phyloP scores from a whole-genome alignment of 805 yeast genomes.

The Yamadazyma laniorum region DNA sequence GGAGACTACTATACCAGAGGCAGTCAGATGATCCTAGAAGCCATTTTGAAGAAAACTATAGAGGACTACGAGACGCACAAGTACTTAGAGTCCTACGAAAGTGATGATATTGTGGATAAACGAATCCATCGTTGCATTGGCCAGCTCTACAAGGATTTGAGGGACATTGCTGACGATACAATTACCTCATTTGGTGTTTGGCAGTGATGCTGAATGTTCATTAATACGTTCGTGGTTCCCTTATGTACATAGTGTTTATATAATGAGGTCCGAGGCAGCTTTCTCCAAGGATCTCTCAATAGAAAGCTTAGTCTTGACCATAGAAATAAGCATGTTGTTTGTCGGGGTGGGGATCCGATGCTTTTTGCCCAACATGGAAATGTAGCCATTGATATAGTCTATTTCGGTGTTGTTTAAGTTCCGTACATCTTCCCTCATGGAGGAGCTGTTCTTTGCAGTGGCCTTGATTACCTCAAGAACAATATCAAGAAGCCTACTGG shows the following conservation, averaged over 20 bases:
- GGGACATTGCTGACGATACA: neutral
- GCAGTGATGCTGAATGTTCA: too few species aligned
- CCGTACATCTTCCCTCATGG: slow-evolving; percentile 69
- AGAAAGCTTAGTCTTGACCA: slow-evolving; percentile 42
- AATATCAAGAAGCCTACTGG: slow-evolving; percentile 30
- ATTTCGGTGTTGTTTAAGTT: slow-evolving; percentile 66
- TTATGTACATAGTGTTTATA: too few species aligned
- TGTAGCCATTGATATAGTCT: slow-evolving; percentile 79
- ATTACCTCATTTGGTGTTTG: too few species aligned
- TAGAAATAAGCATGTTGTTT: slow-evolving; percentile 44
- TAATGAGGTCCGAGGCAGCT: neutral
- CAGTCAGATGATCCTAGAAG: neutral
- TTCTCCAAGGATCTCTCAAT: slow-evolving; percentile 20
- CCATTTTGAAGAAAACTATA: neutral
- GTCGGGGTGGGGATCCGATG: slow-evolving; percentile 43
- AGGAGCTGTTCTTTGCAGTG: slow-evolving; percentile 60
- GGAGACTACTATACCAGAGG: slow-evolving; percentile 24
- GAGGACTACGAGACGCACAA: neutral
- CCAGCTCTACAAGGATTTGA: neutral
- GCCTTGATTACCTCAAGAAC: slow-evolving; percentile 28
- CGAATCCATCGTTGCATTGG: neutral
- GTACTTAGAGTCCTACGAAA: neutral
- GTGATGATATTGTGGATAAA: neutral
- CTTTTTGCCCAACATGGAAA: slow-evolving; percentile 53
- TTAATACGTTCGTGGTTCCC: too few species aligned